Percentiles rank a stretch among this genome's conserved stretches.
Evolutionary conservation across 2,329 filamentous ascomycete species (phyloP).

Genomic region (Venturia asperata): DNA sequence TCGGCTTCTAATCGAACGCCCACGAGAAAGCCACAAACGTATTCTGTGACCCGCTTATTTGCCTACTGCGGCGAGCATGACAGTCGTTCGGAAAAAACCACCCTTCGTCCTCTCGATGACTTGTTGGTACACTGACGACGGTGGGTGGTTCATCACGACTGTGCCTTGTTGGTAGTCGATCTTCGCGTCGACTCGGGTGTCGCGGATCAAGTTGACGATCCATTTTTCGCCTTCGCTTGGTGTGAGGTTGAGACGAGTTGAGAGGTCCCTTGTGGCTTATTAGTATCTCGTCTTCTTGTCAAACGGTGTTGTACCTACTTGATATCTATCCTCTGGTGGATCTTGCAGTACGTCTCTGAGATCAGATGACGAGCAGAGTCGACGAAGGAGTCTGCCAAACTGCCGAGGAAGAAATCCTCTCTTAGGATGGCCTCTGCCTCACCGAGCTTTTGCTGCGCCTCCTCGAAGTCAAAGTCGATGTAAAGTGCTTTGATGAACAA

Average conservation of each 20-base stretch:
- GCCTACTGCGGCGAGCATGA: conserved; percentile 59
- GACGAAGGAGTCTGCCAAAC: conserved; percentile 79
- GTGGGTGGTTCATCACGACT: conserved; percentile 98
- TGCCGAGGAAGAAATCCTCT: conserved; percentile 90
- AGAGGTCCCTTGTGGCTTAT: conserved; percentile 59
- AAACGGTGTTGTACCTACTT: conserved; percentile 47
- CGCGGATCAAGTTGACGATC: conserved; percentile 98
- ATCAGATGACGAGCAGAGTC: conserved; percentile 93
- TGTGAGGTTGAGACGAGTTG: conserved; percentile 80
- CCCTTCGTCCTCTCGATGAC: conserved; percentile 99
- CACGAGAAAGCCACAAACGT: background rate
- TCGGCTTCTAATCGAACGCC: background rate
- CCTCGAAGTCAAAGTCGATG: conserved; percentile 94
- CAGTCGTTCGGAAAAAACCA: conserved; percentile 96
- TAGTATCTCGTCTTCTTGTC: conserved; percentile 7
- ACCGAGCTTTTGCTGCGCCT: conserved; percentile 80
- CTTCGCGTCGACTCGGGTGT: conserved; percentile 96
- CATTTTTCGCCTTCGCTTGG: conserved; percentile 98
- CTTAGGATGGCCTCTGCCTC: conserved; percentile 87
- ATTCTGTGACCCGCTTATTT: conserved; percentile 28
- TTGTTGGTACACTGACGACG: conserved; percentile 97
- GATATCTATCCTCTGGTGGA: conserved; percentile 97
- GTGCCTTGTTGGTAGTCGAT: conserved; percentile 99
- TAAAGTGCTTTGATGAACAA: conserved; percentile 95
- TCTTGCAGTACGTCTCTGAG: conserved; percentile 99